A percentile compares a stretch with the other conserved stretches of the same genome.
These are phyloP conservation scores for Podaxis pistillaris DNA, from an alignment of 768 basidiomycete species.

Conservation along the genomic window DNA sequence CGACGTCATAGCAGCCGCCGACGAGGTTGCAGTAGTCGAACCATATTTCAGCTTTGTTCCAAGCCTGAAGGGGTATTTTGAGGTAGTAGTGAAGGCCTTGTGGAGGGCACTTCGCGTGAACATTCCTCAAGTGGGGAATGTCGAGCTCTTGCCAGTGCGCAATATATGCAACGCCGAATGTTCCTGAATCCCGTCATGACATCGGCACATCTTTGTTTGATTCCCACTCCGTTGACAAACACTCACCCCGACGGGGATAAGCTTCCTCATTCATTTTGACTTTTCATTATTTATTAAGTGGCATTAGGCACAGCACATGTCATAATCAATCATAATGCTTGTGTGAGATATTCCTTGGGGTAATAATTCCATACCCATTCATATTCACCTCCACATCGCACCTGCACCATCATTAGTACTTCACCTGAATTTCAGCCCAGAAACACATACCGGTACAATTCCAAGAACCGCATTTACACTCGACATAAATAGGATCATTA, in stretches of 20 bases:
- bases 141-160: not conserved
- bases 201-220: not conserved
- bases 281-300: too few relatives aligned
- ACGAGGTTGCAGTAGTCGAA: not conserved
- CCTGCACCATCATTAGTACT: not conserved
- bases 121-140: not conserved
- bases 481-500: constrained; percentile 34
- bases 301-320: too few relatives aligned
- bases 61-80: not conserved
- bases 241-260: not conserved
- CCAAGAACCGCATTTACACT: constrained; percentile 19
- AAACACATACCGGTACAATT: constrained; percentile 9
- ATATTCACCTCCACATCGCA: constrained; percentile 2
- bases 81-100: not conserved
- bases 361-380: too few relatives aligned
- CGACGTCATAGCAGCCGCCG: constrained; percentile 1
- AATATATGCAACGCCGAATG: not conserved
- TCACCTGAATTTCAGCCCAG: too few relatives aligned
- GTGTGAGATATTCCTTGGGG: not conserved
- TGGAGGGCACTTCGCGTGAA: constrained; percentile 8
- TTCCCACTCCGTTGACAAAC: not conserved
- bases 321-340: not conserved
- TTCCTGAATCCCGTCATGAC: not conserved
- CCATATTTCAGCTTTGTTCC: not conserved
- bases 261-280: too few relatives aligned